A percentile compares a stretch with the other conserved stretches of the same genome.
phyloP scores from a whole-genome alignment of 352 stramenopile species.

The Blastocystis sp. region DNA sequence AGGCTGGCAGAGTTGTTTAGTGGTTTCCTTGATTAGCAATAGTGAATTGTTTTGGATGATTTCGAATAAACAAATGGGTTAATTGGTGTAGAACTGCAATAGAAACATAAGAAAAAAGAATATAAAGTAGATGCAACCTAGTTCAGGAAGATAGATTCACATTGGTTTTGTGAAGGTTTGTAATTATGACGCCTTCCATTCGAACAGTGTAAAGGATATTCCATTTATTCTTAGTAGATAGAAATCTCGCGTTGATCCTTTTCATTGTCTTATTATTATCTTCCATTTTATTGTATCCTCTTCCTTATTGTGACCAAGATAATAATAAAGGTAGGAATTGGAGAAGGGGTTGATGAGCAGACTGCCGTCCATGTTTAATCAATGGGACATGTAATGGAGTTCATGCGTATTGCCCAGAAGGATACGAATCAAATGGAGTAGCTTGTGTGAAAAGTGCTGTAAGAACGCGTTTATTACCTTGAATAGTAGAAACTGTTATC shows the following conservation, averaged over 20 bases:
- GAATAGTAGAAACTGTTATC: background rate
- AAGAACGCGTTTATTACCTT: background rate
- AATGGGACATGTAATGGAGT: background rate
- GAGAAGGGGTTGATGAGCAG: background rate
- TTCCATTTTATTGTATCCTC: background rate
- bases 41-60: too few relatives aligned
- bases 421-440: background rate
- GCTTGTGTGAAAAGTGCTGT: background rate
- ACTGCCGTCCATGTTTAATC: background rate
- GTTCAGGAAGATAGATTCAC: background rate
- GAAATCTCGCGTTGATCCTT: background rate
- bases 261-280: background rate
- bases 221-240: background rate
- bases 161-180: background rate
- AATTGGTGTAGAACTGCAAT: background rate
- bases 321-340: background rate
- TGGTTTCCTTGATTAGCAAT: background rate
- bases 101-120: background rate
- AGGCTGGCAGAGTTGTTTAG: background rate
- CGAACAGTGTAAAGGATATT: background rate
- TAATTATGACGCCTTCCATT: background rate
- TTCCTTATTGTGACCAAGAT: background rate
- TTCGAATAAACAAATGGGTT: background rate
- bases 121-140: background rate
- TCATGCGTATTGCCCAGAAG: background rate